Evolutionary conservation across 441 rosid species (phyloP).

Genomic region (Bocquillonia castaneifolia): DNA sequence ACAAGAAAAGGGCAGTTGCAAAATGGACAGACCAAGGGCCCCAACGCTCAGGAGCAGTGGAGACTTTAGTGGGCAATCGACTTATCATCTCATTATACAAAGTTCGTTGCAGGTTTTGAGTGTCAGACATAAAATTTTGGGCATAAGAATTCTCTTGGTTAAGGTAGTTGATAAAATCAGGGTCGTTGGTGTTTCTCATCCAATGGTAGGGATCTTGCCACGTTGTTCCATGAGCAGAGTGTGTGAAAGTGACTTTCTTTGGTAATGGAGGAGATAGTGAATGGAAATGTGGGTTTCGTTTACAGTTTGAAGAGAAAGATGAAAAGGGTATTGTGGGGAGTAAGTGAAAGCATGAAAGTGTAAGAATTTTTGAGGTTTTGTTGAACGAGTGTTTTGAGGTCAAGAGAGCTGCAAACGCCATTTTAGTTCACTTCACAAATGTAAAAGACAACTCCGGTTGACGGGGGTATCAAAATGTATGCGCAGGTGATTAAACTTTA

Average conservation of each 20-base stretch:
- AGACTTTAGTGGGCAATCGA: conserved; percentile 50
- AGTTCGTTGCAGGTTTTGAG: conserved; percentile 40
- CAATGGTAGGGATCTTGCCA: conserved; percentile 75
- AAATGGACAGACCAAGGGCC: conserved; percentile 66
- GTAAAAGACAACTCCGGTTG: too few species aligned
- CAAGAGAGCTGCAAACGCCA: conserved; percentile 32
- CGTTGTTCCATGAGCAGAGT: conserved; percentile 52
- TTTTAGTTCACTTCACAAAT: neutral
- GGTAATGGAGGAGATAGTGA: conserved; percentile 47
- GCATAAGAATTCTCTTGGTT: conserved; percentile 64
- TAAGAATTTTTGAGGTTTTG: conserved; percentile 21
- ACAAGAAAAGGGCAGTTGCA: neutral
- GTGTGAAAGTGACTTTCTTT: conserved; percentile 51
- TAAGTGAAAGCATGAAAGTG: conserved; percentile 21
- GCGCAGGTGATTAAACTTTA: too few species aligned
- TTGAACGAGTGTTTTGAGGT: conserved; percentile 24
- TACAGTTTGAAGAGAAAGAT: conserved; percentile 37
- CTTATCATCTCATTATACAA: conserved; percentile 60
- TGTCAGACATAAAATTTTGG: conserved; percentile 76
- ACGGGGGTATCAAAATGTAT: too few species aligned
- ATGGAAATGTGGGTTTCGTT: conserved; percentile 28
- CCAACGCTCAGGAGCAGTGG: conserved; percentile 75
- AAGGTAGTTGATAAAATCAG: conserved; percentile 52
- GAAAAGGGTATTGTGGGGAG: conserved; percentile 28
- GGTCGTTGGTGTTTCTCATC: conserved; percentile 60